Evolutionary conservation across 1,139 yeast species (phyloP), one percentile per base, ranked within the genome.

Genomic region (Taphrina betulina): DNA sequence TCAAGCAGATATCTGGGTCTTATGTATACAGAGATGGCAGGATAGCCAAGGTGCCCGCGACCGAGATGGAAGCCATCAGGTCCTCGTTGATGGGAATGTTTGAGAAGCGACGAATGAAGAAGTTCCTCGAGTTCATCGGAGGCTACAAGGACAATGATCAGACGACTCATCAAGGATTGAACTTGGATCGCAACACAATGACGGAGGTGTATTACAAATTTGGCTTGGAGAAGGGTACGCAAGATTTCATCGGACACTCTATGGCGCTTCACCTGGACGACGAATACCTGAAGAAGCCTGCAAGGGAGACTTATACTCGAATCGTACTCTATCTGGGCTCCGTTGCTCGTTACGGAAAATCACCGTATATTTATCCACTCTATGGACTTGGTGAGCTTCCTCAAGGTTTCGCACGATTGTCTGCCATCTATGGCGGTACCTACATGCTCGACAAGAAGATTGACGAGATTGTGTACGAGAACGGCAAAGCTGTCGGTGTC

Each of bases 381-480:
- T 92, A 92, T 69, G 99, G 99, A 8, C 78, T 94, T 60, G 98
- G 99, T 51, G 99, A 92, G 71, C 78, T 92, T 61, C 99, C 99
- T 17, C 99, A 92, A 72, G 98, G 97, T 12, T 92, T 92, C 75
- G 96, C 98, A 16, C 81, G 99, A 69, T 80, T 92, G 63, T 84
- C 95, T 42, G 98, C 98, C 40, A 92, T 92, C 63, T 90, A 92
- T 67, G 99, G 99, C 63, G 98, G 99, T 67, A 92, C 98, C 31
- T 92, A 89, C 70, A 94, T 92, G 98, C 80, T 92, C 68, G 95
- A 89, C 70, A 90, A 95, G 46, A 96, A 96, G 54, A 83, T 94
- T 61, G 96, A 92, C 61, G 95, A 90, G 71, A 78, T 89, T 28
- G 77, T 85, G 55, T 89, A 84, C 69, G 82, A 78, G 20, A 81